phyloP scores from a whole-genome alignment of 1,139 yeast genomes.

The Taphrina betulina region DNA sequence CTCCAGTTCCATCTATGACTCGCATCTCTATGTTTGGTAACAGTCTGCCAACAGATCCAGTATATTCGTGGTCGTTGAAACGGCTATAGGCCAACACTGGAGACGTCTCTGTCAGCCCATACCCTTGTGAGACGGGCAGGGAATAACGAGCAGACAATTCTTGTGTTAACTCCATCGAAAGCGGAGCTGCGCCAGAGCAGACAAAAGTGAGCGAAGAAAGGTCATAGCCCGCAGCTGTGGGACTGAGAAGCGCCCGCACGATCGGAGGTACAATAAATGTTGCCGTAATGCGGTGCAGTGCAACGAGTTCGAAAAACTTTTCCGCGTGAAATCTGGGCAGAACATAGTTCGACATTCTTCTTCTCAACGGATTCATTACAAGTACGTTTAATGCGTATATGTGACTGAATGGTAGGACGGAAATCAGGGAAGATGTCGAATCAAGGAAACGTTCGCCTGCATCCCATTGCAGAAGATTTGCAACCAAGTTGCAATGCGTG shows the following conservation, averaged over 20 bases:
- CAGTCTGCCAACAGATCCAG: conserved; percentile 52
- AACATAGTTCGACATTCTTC: conserved; percentile 41
- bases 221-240: conserved; percentile 44
- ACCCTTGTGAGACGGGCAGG: conserved; percentile 27
- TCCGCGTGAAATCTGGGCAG: conserved; percentile 44
- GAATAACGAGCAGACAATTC: conserved; percentile 38
- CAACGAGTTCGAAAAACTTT: conserved; percentile 40
- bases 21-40: conserved; percentile 49
- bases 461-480: conserved; percentile 39
- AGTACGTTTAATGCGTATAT: conserved; percentile 44
- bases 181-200: conserved; percentile 48
- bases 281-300: conserved; percentile 41
- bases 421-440: conserved; percentile 8
- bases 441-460: conserved; percentile 12
- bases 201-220: conserved; percentile 37
- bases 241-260: conserved; percentile 46
- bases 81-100: conserved; percentile 35
- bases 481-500: conserved; percentile 47
- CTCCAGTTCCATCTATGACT: conserved; percentile 54
- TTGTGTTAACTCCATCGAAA: conserved; percentile 40
- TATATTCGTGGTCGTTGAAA: conserved; percentile 46
- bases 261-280: conserved; percentile 47
- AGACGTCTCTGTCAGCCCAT: conserved; percentile 34
- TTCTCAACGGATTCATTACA: conserved; percentile 40
- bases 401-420: conserved; percentile 46